phyloP scores from a whole-genome alignment of 2,329 filamentous ascomycete species.

The Fusarium phyllophilum region DNA sequence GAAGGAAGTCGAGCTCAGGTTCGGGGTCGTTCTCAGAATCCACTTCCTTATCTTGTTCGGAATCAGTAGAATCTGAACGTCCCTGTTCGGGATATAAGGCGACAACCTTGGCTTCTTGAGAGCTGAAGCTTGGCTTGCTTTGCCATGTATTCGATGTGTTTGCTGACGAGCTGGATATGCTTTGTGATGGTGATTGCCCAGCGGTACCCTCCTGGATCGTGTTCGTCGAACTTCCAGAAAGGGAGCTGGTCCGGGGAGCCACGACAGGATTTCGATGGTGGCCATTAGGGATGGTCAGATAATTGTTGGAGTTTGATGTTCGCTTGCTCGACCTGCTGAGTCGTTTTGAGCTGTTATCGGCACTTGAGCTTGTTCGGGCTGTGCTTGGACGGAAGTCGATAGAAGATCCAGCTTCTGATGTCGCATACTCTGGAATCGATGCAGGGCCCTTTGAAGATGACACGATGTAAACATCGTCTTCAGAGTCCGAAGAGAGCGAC shows the following conservation, averaged over 20 bases:
- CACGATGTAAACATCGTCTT: slow-evolving; percentile 52
- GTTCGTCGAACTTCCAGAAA: slow-evolving; percentile 40
- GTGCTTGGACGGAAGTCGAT: slow-evolving; percentile 37
- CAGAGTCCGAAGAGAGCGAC: slow-evolving; percentile 67
- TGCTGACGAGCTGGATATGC: slow-evolving; percentile 53
- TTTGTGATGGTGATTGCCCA: slow-evolving; percentile 40
- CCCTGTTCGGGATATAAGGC: slow-evolving; percentile 49
- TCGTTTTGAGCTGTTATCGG: slow-evolving; percentile 39
- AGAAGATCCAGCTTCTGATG: slow-evolving; percentile 39
- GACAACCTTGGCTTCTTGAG: slow-evolving; percentile 55
- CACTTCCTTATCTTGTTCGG: slow-evolving; percentile 25
- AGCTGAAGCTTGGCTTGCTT: slow-evolving; percentile 45
- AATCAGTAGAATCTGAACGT: slow-evolving; percentile 38
- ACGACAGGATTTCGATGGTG: slow-evolving; percentile 26
- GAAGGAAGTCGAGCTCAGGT: slow-evolving; percentile 25
- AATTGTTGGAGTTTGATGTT: slow-evolving; percentile 55
- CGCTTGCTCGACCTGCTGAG: slow-evolving; percentile 51
- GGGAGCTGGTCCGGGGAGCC: slow-evolving; percentile 39
- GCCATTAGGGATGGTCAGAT: slow-evolving; percentile 53
- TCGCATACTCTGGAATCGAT: slow-evolving; percentile 41
- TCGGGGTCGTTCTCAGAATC: slow-evolving; percentile 27
- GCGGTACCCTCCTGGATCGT: slow-evolving; percentile 38
- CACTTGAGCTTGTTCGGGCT: slow-evolving; percentile 39
- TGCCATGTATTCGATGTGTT: slow-evolving; percentile 49
- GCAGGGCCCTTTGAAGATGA: slow-evolving; percentile 38